Conservation (phyloP, 768 basidiomycete genomes). For the Leccinum incarnatum region DNA sequence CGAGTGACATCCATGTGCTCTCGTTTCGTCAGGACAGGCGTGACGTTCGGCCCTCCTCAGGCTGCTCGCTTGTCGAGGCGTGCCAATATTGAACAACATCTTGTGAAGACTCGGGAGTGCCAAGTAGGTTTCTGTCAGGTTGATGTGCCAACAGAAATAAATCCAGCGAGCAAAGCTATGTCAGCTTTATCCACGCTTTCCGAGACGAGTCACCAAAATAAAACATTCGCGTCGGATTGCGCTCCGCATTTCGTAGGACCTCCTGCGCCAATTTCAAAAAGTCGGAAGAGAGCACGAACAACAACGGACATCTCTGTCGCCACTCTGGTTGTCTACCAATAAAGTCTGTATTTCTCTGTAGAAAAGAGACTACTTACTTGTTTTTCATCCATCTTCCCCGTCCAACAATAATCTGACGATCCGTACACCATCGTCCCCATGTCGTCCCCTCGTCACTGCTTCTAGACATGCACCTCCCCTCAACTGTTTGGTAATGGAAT, state of each 20-base stretch:
- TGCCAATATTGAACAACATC: slow-evolving; percentile 45
- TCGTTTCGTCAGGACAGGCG: slow-evolving; percentile 75
- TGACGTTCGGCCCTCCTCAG: slow-evolving; percentile 60
- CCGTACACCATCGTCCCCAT: too few species aligned
- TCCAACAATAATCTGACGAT: too few species aligned
- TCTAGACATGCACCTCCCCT: too few species aligned
- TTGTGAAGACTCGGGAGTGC: slow-evolving; percentile 80
- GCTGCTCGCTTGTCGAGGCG: slow-evolving; percentile 72
- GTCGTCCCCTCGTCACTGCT: too few species aligned
- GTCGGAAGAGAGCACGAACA: slow-evolving; percentile 76
- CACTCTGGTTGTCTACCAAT: slow-evolving; percentile 45
- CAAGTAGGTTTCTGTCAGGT: slow-evolving; percentile 79
- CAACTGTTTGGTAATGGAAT: too few species aligned
- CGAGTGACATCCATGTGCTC: slow-evolving; percentile 82
- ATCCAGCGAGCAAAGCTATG: background rate
- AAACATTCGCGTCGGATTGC: slow-evolving; percentile 84
- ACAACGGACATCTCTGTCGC: slow-evolving; percentile 85
- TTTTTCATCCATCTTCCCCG: too few species aligned
- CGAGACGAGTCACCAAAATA: slow-evolving; percentile 71
- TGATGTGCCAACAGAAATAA: slow-evolving; percentile 69
- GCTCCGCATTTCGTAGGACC: slow-evolving; percentile 86
- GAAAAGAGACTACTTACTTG: too few species aligned
- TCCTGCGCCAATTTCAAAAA: slow-evolving; percentile 84
- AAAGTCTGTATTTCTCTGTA: too few species aligned
- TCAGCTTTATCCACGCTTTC: background rate